These are phyloP conservation scores for Talaromyces sp. DNA, from an alignment of 2,329 filamentous ascomycete genomes.

Conservation along the genomic window DNA sequence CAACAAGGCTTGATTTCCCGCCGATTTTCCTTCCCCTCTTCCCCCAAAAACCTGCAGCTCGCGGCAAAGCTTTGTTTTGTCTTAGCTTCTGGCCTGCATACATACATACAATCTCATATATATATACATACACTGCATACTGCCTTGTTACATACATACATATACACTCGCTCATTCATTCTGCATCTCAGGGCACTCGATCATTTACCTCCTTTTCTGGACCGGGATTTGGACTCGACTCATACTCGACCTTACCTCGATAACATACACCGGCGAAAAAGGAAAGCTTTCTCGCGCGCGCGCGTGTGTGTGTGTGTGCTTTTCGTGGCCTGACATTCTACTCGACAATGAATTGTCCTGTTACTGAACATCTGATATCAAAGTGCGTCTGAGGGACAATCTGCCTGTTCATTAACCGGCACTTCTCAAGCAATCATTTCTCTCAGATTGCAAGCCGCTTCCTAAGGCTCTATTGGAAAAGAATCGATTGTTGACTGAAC, in stretches of 20 bases:
- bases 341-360: conserved; percentile 12
- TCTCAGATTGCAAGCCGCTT: not conserved
- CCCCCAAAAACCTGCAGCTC: conserved; percentile 14
- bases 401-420: not conserved
- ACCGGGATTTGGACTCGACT: conserved; percentile 5
- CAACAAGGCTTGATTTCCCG: conserved; percentile 11
- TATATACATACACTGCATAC: not conserved
- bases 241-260: not conserved
- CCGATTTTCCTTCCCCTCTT: conserved; percentile 5
- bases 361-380: conserved; percentile 4
- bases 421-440: not conserved
- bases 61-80: conserved; percentile 33
- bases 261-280: not conserved
- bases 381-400: conserved; percentile 14
- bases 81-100: conserved; percentile 17
- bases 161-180: not conserved
- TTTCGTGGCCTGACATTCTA: not conserved
- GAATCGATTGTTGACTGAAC: not conserved
- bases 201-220: not conserved
- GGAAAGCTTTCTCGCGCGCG: not conserved
- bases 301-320: conserved; percentile 4
- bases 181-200: not conserved
- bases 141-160: conserved; percentile 12
- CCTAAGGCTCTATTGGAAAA: not conserved
- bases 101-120: conserved; percentile 6